Base-by-base conservation (phyloP, 306 rosid genomes). In the Vigna trinervia region DNA sequence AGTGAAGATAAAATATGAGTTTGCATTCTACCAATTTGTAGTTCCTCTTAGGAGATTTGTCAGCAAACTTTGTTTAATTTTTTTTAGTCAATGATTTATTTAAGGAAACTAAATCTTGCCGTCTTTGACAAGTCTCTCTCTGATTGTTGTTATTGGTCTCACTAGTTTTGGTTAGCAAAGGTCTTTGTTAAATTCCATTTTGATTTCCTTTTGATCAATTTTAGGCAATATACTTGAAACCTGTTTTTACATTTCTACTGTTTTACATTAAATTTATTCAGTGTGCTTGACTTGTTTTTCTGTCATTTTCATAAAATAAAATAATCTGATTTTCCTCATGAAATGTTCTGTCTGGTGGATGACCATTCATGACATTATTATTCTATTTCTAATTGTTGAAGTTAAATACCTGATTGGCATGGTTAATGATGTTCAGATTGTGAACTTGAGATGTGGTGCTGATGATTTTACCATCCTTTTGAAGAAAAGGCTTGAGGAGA, bases 361-460 rank as follows among this genome's bases (percentile, higher is more conserved):
- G 19, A 52, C 65, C 52, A 52, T 71, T 53, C 38, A 38, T 3
- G 14, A 12, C 52, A 36, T 53, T 19, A 8, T 53, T 54, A 56
- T 20, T 54, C 14, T 56, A 13, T 58, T 54, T 72, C 30, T 64
- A 5, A 64, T 73, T 12, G 19, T 56, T 56, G n/a, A 10, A 68
- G 34, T 83, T 26, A 41, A 45, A 66, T 17, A 66, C 51, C 75
- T 86, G 84, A 82, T 83, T 77, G 62, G n/a, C 28, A 41, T 69
- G 30, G 38, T 80, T 69, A 63, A 67, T 54, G 8, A 22, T 82
- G 81, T 62, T 67, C 91, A 92, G 97, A 73, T 92, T 47, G 97
- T 90, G 83, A 95, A 92, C 84, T 88, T 90, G 78, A 80, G 89
- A 64, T 88, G 95, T 26, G 97, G 91, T 67, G 87, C 95, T 57